phyloP scores from a whole-genome alignment of 2,329 filamentous ascomycete species.

The Metarhizium sp. region DNA sequence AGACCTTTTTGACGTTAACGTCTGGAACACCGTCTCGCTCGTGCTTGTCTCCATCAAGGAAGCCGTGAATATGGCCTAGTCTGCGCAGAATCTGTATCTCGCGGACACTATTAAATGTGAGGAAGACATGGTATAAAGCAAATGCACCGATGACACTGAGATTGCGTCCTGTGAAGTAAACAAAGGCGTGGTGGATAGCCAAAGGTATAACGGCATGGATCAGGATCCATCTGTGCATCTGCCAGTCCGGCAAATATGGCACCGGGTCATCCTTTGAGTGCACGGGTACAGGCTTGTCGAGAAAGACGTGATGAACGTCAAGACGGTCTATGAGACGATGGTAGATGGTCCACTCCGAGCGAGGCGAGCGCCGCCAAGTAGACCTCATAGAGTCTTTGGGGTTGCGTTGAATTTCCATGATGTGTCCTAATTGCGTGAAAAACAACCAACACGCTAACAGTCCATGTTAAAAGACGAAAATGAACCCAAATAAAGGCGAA shows the following conservation, averaged over 20 bases:
- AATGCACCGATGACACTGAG: slow-evolving; percentile 4
- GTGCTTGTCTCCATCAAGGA: slow-evolving; percentile 19
- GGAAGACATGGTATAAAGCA: slow-evolving; percentile 18
- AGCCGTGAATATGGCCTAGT: slow-evolving; percentile 21
- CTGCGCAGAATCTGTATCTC: slow-evolving; percentile 20
- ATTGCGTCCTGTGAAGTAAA: slow-evolving; percentile 15
- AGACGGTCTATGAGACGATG: slow-evolving; percentile 11
- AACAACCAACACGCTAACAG: too few relatives aligned
- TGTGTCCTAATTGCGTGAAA: not conserved
- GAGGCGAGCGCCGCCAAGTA: slow-evolving; percentile 11
- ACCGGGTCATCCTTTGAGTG: slow-evolving; percentile 23
- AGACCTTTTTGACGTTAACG: slow-evolving; percentile 14
- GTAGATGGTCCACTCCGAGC: slow-evolving; percentile 9
- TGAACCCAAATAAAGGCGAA: too few relatives aligned
- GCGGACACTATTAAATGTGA: slow-evolving; percentile 21
- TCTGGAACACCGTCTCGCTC: slow-evolving; percentile 25
- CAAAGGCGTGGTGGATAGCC: slow-evolving; percentile 13
- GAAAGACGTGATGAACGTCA: slow-evolving; percentile 9
- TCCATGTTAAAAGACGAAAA: too few relatives aligned
- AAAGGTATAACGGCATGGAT: slow-evolving; percentile 7
- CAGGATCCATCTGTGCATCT: slow-evolving; percentile 22
- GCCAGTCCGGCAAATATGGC: slow-evolving; percentile 18
- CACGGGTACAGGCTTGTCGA: slow-evolving; percentile 14
- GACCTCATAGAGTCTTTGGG: slow-evolving; percentile 14
- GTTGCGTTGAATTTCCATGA: slow-evolving; percentile 5